These are phyloP conservation scores for Simplicillium sp. DNA, from an alignment of 2,329 filamentous ascomycete species.

Conservation along the genomic window DNA sequence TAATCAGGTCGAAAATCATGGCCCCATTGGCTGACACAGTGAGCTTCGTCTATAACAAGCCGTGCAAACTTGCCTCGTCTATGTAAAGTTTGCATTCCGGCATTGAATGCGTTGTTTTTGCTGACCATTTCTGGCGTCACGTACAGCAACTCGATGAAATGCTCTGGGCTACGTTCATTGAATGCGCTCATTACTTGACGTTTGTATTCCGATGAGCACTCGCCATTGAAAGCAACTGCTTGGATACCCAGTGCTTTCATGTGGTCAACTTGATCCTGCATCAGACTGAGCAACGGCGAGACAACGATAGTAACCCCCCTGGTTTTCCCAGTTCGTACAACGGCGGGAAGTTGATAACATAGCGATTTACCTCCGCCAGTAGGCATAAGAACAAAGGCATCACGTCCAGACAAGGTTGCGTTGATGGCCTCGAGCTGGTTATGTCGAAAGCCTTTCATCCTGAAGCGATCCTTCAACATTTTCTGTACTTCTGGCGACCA, in stretches of 20 bases:
- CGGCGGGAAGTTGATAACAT: conserved; percentile 89
- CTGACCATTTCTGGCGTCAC: conserved; percentile 95
- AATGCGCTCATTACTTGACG: conserved; percentile 57
- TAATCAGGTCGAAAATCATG: conserved; percentile 97
- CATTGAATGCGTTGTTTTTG: conserved; percentile 63
- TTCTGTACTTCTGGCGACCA: conserved; percentile 83
- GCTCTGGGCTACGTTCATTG: conserved; percentile 55
- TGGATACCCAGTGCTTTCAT: conserved; percentile 65
- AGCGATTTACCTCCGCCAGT: conserved; percentile 95
- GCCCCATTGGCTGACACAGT: conserved; percentile 98
- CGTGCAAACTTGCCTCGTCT: conserved; percentile 65
- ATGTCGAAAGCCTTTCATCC: conserved; percentile 75
- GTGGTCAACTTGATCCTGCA: conserved; percentile 93
- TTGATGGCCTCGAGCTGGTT: conserved; percentile 97
- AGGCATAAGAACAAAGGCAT: conserved; percentile 95
- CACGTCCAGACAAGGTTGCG: conserved; percentile 75
- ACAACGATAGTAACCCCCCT: conserved; percentile 84
- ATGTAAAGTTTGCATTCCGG: conserved; percentile 59
- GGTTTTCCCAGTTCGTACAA: conserved; percentile 73
- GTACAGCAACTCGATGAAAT: conserved; percentile 78
- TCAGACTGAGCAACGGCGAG: conserved; percentile 88
- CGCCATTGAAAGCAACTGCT: conserved; percentile 74
- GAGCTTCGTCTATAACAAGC: conserved; percentile 96
- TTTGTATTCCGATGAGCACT: conserved; percentile 55
- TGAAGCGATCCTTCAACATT: conserved; percentile 74